These are phyloP conservation scores for Colletotrichum liriopes DNA, from an alignment of 2,329 filamentous ascomycete species.

Conservation along the genomic window DNA sequence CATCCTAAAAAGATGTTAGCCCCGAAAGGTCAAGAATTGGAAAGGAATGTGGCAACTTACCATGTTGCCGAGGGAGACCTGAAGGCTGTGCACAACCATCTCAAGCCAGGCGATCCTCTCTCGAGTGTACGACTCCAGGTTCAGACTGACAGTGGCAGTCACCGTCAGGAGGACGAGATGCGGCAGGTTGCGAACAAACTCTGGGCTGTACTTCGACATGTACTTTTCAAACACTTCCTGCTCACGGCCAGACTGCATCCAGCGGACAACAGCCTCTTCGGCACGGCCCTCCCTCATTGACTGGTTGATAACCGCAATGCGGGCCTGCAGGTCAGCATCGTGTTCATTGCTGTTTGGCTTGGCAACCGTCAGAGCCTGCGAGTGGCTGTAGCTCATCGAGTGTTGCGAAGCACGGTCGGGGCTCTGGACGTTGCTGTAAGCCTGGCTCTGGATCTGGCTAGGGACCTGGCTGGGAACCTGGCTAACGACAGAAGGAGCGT, in stretches of 20 bases:
- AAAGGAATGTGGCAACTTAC: conserved; percentile 59
- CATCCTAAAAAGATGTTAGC: conserved; percentile 60
- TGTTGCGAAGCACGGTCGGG: conserved; percentile 41
- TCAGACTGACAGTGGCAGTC: conserved; percentile 74
- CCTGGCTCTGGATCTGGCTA: conserved; percentile 44
- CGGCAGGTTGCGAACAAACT: conserved; percentile 70
- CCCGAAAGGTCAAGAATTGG: conserved; percentile 1
- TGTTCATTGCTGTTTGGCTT: conserved; percentile 38
- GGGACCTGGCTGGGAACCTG: conserved; percentile 30
- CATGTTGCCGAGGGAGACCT: conserved; percentile 62
- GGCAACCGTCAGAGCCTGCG: conserved; percentile 41
- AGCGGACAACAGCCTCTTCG: conserved; percentile 76
- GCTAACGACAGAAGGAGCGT: conserved; percentile 37
- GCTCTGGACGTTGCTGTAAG: conserved; percentile 45
- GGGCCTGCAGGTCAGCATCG: conserved; percentile 68
- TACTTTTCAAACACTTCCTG: conserved; percentile 75
- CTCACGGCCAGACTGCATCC: conserved; percentile 76
- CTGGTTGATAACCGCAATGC: conserved; percentile 72
- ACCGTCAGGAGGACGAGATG: conserved; percentile 76
- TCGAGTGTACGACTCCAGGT: conserved; percentile 68
- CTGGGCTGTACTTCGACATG: conserved; percentile 65
- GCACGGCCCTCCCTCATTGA: conserved; percentile 74
- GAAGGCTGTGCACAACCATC: conserved; percentile 70
- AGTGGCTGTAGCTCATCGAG: conserved; percentile 41
- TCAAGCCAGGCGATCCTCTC: conserved; percentile 75